Base-by-base conservation (phyloP, 1,284 basidiomycete species). In the Fomitiporia mediterranea region DNA sequence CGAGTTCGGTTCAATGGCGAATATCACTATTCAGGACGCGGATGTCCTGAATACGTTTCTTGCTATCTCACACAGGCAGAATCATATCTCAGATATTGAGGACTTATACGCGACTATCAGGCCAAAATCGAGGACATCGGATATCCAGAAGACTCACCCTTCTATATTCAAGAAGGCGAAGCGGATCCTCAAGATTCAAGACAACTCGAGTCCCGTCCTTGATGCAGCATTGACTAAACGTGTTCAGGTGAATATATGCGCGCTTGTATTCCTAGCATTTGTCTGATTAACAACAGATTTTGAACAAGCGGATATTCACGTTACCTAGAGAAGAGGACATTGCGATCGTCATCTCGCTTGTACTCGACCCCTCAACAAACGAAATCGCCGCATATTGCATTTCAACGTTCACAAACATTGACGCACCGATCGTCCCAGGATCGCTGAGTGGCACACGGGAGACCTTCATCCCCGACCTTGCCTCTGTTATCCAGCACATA, bases 311-410 rank as follows among this genome's bases (percentile, higher is more conserved):
- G 15, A 78, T 72, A 51, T 73, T 69, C 55, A 72, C 73, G 4
- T 74, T 72, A 53, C 76, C 77, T 5, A 65, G 62, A 6, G 59
- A 63, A 30, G 77, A 79, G 61, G 76, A 78, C 53, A 68, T 77
- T 32, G 70, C 76, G 0, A 62, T 78, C 21, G 55, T 75, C 11
- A 62, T 78, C 37, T 76, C 76, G 2, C 60, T 78, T 32, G 59
- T 78, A 40, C 64, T 68, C 30, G 74, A 78, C 60, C 73, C 74
- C 0, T 67, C 73, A 0, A 68, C 70, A 0, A 63, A 72, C 15
- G 62, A 59, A 13, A 57, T 63, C 19, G 62, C 61, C 6, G 67
- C 74, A 3, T 77, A 74, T 54, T 70, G 65, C 59, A 66, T 74
- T 17, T 70, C 70, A 9, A 61, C 68, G 27, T 70, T 70, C 62